A percentile compares a stretch with the other conserved stretches of the same genome.
phyloP scores from a whole-genome alignment of 768 basidiomycete species.

The Phaeolepiota aurea region DNA sequence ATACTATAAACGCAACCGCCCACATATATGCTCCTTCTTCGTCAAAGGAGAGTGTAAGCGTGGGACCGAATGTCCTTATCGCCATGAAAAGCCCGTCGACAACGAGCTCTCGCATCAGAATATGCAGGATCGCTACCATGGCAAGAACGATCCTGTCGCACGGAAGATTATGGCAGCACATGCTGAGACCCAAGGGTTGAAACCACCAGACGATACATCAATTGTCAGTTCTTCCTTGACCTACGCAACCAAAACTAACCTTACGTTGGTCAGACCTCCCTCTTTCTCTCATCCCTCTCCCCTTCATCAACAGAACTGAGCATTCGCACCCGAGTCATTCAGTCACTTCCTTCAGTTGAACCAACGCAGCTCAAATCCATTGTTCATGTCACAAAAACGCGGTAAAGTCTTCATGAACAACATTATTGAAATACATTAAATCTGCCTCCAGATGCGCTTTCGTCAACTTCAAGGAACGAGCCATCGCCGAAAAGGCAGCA shows the following conservation, averaged over 20 bases:
- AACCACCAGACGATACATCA: slow-evolving; percentile 80
- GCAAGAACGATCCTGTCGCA: slow-evolving; percentile 89
- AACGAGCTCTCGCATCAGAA: slow-evolving; percentile 87
- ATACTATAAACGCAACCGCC: slow-evolving; percentile 93
- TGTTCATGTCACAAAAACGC: slow-evolving; percentile 78
- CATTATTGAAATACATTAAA: not conserved
- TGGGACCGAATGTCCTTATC: slow-evolving; percentile 89
- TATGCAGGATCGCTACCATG: slow-evolving; percentile 91
- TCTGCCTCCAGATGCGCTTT: slow-evolving; percentile 71
- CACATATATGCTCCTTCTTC: slow-evolving; percentile 93
- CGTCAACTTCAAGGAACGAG: slow-evolving; percentile 82
- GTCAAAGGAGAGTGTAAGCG: slow-evolving; percentile 92
- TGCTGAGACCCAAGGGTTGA: slow-evolving; percentile 75
- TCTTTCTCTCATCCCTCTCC: slow-evolving; percentile 79
- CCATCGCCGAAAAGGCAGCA: slow-evolving; percentile 81
- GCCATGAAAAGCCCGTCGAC: slow-evolving; percentile 84
- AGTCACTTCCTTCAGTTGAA: slow-evolving; percentile 56
- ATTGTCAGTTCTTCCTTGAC: slow-evolving; percentile 50
- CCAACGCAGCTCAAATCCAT: slow-evolving; percentile 71
- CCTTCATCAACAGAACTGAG: slow-evolving; percentile 60
- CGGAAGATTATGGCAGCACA: slow-evolving; percentile 77
- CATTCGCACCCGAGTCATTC: slow-evolving; percentile 63
- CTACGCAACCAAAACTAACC: not conserved
- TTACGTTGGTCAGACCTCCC: slow-evolving; percentile 50
- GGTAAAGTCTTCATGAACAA: slow-evolving; percentile 27